A percentile compares a stretch with the other conserved stretches of the same genome.
Evolutionary conservation across 2,329 filamentous ascomycete species (phyloP).

Genomic region (Zasmidium citrigriseum): DNA sequence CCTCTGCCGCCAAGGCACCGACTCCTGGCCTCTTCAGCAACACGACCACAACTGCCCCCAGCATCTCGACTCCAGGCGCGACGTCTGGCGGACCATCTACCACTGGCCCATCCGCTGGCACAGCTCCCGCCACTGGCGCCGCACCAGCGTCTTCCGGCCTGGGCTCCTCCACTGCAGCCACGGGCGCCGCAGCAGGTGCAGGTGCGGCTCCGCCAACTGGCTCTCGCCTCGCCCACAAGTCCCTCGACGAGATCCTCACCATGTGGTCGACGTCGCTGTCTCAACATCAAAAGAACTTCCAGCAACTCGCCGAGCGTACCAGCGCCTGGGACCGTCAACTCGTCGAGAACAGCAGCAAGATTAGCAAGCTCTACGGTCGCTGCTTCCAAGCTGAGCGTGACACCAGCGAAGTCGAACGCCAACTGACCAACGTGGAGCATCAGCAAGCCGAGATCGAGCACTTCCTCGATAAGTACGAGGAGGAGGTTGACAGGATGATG

Average conservation of each 20-base stretch:
- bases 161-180: slow-evolving; percentile 6
- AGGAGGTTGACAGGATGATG: slow-evolving; percentile 87
- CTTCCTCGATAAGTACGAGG: slow-evolving; percentile 89
- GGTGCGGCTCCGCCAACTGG: slow-evolving; percentile 78
- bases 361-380: slow-evolving; percentile 86
- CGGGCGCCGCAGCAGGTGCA: slow-evolving; percentile 51
- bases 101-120: background rate
- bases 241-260: slow-evolving; percentile 98
- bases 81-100: slow-evolving; percentile 6
- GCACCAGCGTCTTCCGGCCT: background rate
- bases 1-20: background rate
- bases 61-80: background rate
- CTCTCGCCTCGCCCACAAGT: slow-evolving; percentile 94
- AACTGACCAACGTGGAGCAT: slow-evolving; percentile 83
- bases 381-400: slow-evolving; percentile 93
- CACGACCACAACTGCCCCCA: background rate
- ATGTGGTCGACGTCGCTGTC: slow-evolving; percentile 93
- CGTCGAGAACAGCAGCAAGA: slow-evolving; percentile 92
- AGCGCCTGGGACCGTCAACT: slow-evolving; percentile 89
- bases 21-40: slow-evolving; percentile 6
- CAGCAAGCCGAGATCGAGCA: slow-evolving; percentile 88
- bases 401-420: slow-evolving; percentile 89
- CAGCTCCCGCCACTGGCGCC: slow-evolving; percentile 4
- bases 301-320: slow-evolving; percentile 82
- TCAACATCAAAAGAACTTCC: slow-evolving; percentile 96